These are phyloP conservation scores for Starmerella geochares DNA, from an alignment of 805 yeast genomes.

Conservation along the genomic window DNA sequence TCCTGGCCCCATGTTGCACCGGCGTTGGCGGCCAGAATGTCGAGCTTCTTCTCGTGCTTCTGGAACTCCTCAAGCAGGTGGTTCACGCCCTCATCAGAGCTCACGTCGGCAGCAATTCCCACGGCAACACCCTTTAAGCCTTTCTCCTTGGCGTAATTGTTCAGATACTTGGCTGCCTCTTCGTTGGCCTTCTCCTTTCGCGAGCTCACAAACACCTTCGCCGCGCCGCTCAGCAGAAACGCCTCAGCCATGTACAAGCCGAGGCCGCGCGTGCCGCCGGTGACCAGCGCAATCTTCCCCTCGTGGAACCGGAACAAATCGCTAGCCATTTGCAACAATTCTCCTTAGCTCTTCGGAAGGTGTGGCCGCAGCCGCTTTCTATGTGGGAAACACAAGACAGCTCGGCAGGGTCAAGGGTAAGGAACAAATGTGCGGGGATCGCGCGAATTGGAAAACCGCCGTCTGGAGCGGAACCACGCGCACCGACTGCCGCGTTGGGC, in stretches of 20 bases:
- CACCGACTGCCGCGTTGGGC: too few species aligned
- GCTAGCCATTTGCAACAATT: too few species aligned
- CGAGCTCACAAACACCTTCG: conserved; percentile 51
- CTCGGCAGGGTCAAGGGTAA: too few species aligned
- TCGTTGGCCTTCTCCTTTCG: conserved; percentile 54
- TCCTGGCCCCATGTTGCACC: conserved; percentile 74
- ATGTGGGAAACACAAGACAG: too few species aligned
- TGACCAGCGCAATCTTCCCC: conserved; percentile 56
- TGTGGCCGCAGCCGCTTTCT: too few species aligned
- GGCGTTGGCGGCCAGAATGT: conserved; percentile 64
- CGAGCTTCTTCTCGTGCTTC: conserved; percentile 38
- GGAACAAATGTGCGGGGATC: not conserved
- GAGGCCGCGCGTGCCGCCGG: conserved; percentile 70
- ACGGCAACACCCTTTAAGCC: conserved; percentile 32
- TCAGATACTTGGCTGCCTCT: conserved; percentile 40
- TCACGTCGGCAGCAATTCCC: conserved; percentile 50
- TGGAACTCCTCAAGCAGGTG: conserved; percentile 35
- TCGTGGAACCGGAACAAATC: conserved; percentile 34
- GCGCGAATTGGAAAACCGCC: too few species aligned
- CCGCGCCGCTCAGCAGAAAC: conserved; percentile 51
- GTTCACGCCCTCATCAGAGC: conserved; percentile 41
- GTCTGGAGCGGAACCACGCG: too few species aligned
- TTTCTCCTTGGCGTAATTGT: conserved; percentile 25
- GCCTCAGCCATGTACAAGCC: conserved; percentile 62
- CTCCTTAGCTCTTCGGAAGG: too few species aligned